phyloP scores from a whole-genome alignment of 1,284 basidiomycete species.

The Xerocomus alliaceus region DNA sequence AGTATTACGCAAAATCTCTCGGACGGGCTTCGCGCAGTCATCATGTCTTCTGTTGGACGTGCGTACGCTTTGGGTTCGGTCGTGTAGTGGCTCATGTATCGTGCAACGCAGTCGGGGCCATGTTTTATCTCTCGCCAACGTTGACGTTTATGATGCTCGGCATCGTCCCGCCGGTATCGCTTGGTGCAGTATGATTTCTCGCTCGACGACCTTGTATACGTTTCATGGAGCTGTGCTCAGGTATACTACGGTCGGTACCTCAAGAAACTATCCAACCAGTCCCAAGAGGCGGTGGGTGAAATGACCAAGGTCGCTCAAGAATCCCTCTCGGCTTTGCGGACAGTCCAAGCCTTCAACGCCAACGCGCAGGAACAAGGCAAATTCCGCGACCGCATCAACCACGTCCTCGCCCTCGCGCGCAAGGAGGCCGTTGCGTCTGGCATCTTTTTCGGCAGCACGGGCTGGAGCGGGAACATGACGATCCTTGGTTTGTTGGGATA shows the following conservation, averaged over 20 bases:
- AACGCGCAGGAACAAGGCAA: constrained; percentile 74
- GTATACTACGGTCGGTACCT: constrained; percentile 96
- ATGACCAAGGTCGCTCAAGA: constrained; percentile 95
- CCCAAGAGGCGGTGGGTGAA: constrained; percentile 93
- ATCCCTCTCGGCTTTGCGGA: constrained; percentile 90
- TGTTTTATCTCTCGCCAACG: constrained; percentile 94
- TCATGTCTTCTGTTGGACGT: constrained; percentile 90
- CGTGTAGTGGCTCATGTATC: constrained; percentile 8
- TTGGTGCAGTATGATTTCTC: constrained; percentile 78
- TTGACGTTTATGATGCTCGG: constrained; percentile 92
- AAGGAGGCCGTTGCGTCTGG: constrained; percentile 92
- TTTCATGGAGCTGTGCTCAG: constrained; percentile 44
- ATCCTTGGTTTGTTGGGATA: constrained; percentile 90
- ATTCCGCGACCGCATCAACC: constrained; percentile 70
- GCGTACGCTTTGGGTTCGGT: constrained; percentile 41
- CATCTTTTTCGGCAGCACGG: constrained; percentile 92
- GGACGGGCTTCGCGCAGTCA: constrained; percentile 86
- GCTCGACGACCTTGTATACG: neutral
- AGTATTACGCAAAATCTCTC: constrained; percentile 92
- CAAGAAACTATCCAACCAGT: constrained; percentile 88
- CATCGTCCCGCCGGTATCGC: constrained; percentile 93
- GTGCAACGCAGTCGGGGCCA: constrained; percentile 78
- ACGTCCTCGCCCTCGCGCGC: constrained; percentile 78
- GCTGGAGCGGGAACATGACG: constrained; percentile 95
- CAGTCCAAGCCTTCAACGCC: constrained; percentile 91